These are phyloP conservation scores for Leccinum ochraceum DNA, from an alignment of 768 basidiomycete genomes.

Conservation along the genomic window DNA sequence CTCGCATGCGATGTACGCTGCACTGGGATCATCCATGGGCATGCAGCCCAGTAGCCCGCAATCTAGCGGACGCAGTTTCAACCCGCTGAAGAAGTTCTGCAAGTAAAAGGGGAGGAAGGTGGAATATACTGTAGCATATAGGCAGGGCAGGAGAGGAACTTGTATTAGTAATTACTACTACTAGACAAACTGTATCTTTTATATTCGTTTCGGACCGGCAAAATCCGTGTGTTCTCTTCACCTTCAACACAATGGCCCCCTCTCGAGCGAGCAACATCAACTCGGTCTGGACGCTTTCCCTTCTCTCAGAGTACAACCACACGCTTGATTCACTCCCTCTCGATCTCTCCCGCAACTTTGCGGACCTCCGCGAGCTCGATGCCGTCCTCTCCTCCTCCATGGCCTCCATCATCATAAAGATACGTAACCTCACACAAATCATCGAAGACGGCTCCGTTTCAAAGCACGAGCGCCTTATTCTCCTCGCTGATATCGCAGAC, in stretches of 20 bases:
- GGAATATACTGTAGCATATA: too few species aligned
- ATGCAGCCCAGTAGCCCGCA: constrained; percentile 25
- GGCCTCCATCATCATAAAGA: constrained; percentile 75
- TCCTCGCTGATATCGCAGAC: constrained; percentile 91
- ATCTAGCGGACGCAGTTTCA: constrained; percentile 26
- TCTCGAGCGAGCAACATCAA: constrained; percentile 38
- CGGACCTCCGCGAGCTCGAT: constrained; percentile 97
- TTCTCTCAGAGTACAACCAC: constrained; percentile 85
- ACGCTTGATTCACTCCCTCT: constrained; percentile 91
- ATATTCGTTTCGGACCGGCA: constrained; percentile 30
- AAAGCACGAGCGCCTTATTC: constrained; percentile 78
- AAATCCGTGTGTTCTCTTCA: constrained; percentile 17
- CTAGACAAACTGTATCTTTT: constrained; percentile 26
- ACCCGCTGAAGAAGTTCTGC: constrained; percentile 39
- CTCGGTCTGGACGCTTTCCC: constrained; percentile 61
- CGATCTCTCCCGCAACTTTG: constrained; percentile 92
- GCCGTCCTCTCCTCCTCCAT: constrained; percentile 93
- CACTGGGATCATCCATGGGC: constrained; percentile 40
- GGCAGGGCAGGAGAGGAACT: background rate
- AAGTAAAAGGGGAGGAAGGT: constrained; percentile 20
- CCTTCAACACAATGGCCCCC: constrained; percentile 34
- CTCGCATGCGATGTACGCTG: constrained; percentile 57
- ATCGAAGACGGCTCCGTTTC: constrained; percentile 61
- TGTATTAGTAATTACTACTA: background rate
- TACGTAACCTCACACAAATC: constrained; percentile 71